These are phyloP conservation scores for Sphagnum magellanicum DNA, from an alignment of 228 moss, liverwort and hornwort genomes.

Conservation along the genomic window DNA sequence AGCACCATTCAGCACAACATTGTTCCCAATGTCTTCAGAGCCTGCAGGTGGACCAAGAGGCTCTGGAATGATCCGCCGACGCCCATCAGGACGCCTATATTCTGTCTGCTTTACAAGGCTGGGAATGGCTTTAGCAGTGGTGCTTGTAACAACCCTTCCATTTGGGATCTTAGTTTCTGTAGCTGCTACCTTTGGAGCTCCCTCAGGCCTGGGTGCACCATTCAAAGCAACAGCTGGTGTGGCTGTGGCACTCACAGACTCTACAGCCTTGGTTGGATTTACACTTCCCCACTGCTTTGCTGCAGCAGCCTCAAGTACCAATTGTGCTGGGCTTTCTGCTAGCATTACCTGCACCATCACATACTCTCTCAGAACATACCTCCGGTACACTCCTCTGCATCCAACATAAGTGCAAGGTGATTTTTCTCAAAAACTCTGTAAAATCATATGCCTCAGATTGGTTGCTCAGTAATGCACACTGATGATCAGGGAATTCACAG, in stretches of 20 bases:
- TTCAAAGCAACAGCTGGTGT: constrained; percentile 22
- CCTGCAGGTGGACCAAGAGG: constrained; percentile 72
- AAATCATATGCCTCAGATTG: too few species aligned
- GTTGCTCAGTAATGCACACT: too few species aligned
- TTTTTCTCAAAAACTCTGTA: too few species aligned
- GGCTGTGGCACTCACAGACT: constrained; percentile 23
- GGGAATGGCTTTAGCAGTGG: constrained; percentile 20
- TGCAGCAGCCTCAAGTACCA: constrained; percentile 77
- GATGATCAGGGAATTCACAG: too few species aligned
- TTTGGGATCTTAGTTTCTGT: constrained; percentile 26
- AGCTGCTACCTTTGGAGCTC: constrained; percentile 7
- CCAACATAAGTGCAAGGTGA: too few species aligned
- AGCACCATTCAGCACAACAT: constrained; percentile 18
- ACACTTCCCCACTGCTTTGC: constrained; percentile 63
- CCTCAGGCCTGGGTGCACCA: constrained; percentile 26
- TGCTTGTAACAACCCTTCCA: constrained; percentile 24
- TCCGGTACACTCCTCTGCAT: too few species aligned
- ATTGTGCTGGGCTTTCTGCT: constrained; percentile 85
- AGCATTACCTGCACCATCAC: constrained; percentile 44
- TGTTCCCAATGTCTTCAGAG: constrained; percentile 42
- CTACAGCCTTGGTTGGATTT: constrained; percentile 20
- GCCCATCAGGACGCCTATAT: constrained; percentile 90
- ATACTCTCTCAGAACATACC: not conserved
- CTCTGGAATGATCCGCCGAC: constrained; percentile 93
- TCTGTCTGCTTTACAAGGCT: constrained; percentile 87